Base-by-base conservation (phyloP, 148 eudicot genomes). In the Camellia lanceoleosa region DNA sequence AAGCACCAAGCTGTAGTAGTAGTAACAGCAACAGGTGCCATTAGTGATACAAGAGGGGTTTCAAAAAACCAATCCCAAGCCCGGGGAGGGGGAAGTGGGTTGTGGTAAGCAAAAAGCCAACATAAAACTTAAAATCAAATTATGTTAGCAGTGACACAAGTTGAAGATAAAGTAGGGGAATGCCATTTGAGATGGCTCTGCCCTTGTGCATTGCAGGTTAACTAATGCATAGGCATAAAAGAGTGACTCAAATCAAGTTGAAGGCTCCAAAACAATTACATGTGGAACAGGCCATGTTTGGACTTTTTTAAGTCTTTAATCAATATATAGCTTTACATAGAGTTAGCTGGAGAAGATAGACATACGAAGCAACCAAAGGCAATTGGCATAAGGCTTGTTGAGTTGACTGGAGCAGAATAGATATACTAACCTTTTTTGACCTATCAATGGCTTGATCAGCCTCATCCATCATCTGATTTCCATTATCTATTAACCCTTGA, bases 371-470 rank as follows among this genome's bases (percentile, higher is more conserved):
- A 54, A 54, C 43, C n/a, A 20, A 30, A 56, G 15, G 20, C 76
- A 55, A 15, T 41, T 14, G 64, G 49, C 64, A 55, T 14, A 73
- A 56, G 11, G 47, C 20, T 73, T 41, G n/a, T 56, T 73, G 64
- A 23, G 49, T 55, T 12, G n/a, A 54, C 18, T 14, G 23, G 49
- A 75, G 16, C 16, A 61, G 54, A 75, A 41, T 74, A 60, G 54
- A 83, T 9, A 15, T 74, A 71, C 86, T 55, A 54, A 95, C 98
- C 98, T 91, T 90, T 80, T 91, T 90, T 54, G 97, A 90, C 80
- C 99, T 91, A 65, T 93, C 98, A 83, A 95, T 90, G 73, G 92
- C 90, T 87, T 93, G 97, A 88, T 95, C 99, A 68, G 99, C 92
- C 81, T 95, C 97, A 84, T 93, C 89, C 97, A 95, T 89, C 97